phyloP scores from a whole-genome alignment of 305 asterid species.

The Fraxinus angustifolia region DNA sequence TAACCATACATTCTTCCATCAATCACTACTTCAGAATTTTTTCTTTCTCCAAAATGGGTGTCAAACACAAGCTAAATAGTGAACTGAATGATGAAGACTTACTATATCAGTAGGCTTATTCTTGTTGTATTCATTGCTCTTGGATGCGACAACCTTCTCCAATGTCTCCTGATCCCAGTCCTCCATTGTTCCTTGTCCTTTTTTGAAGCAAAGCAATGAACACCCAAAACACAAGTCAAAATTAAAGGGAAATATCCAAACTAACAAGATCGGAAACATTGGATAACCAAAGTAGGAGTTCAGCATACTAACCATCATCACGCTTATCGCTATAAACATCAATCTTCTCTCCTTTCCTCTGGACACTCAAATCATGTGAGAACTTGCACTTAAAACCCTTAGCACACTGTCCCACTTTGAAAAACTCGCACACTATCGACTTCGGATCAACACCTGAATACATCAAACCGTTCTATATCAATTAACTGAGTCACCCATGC shows the following conservation, averaged over 20 bases:
- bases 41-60: too few relatives aligned
- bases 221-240: constrained; percentile 9
- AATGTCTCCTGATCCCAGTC: constrained; percentile 92
- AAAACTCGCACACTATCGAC: constrained; percentile 43
- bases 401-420: constrained; percentile 39
- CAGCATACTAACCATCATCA: constrained; percentile 55
- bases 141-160: constrained; percentile 81
- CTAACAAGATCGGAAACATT: background rate
- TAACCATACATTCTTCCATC: too few relatives aligned
- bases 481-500: background rate
- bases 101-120: constrained; percentile 95
- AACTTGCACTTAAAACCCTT: constrained; percentile 48
- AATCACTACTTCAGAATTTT: too few relatives aligned
- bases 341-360: constrained; percentile 50
- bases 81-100: constrained; percentile 27
- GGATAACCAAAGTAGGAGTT: background rate
- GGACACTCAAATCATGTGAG: constrained; percentile 49
- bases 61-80: background rate
- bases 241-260: background rate
- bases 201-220: constrained; percentile 12
- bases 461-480: constrained; percentile 19
- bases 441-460: constrained; percentile 48
- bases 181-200: constrained; percentile 66
- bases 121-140: constrained; percentile 86
- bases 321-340: constrained; percentile 73